phyloP scores from a whole-genome alignment of 1,284 basidiomycete genomes.

The Cutaneotrichosporon sp. region DNA sequence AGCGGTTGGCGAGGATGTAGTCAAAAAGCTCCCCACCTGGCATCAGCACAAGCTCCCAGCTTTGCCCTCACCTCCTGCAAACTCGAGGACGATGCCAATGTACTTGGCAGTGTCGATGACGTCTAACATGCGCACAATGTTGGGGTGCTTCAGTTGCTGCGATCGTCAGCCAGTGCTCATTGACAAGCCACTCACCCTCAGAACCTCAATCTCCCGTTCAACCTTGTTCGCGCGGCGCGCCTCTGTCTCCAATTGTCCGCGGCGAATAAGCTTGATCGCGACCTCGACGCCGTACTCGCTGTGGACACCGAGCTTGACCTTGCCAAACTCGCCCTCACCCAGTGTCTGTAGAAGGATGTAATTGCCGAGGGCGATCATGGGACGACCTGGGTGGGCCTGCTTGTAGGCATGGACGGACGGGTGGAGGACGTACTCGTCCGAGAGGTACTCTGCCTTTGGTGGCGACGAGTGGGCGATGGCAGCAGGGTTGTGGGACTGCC shows the following conservation, averaged over 20 bases:
- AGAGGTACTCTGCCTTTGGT: slow-evolving; percentile 46
- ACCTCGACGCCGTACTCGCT: slow-evolving; percentile 95
- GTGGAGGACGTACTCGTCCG: slow-evolving; percentile 59
- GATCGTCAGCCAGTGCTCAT: not conserved
- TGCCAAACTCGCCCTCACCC: slow-evolving; percentile 98
- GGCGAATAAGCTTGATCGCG: slow-evolving; percentile 96
- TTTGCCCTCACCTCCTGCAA: slow-evolving; percentile 68
- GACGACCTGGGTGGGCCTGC: slow-evolving; percentile 76
- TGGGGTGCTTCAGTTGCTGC: slow-evolving; percentile 91
- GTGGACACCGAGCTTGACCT: slow-evolving; percentile 97
- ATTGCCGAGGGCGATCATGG: slow-evolving; percentile 89
- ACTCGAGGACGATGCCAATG: slow-evolving; percentile 99
- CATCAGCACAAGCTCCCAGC: not conserved
- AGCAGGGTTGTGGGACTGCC: slow-evolving; percentile 52
- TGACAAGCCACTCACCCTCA: slow-evolving; percentile 68
- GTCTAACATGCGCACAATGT: slow-evolving; percentile 97
- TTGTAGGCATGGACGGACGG: slow-evolving; percentile 84
- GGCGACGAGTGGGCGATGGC: slow-evolving; percentile 35
- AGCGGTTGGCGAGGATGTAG: slow-evolving; percentile 97
- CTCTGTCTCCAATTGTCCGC: slow-evolving; percentile 85
- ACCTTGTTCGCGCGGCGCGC: slow-evolving; percentile 86
- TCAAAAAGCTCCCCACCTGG: slow-evolving; percentile 96
- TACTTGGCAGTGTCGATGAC: slow-evolving; percentile 99
- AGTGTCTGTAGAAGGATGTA: slow-evolving; percentile 93
- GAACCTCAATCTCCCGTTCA: slow-evolving; percentile 94